These are phyloP conservation scores for Samsoniella hepiali DNA, from an alignment of 2,329 filamentous ascomycete genomes.

Conservation along the genomic window DNA sequence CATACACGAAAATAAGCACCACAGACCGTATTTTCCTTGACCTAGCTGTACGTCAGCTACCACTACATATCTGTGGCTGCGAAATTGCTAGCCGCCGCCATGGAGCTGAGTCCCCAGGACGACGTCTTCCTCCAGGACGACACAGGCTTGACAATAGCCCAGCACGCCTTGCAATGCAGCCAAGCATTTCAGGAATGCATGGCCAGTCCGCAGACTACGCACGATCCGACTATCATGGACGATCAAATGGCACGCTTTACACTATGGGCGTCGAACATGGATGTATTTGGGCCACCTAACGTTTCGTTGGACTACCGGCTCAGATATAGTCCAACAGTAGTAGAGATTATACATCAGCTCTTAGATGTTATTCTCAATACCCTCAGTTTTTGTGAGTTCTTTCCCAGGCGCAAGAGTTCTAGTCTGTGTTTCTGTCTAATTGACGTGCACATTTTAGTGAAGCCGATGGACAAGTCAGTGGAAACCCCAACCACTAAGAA, in stretches of 20 bases:
- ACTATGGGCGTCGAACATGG: background rate
- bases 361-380: background rate
- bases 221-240: background rate
- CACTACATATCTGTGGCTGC: background rate
- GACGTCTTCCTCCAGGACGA: background rate
- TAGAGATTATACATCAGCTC: background rate
- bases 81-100: background rate
- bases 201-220: background rate
- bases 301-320: background rate
- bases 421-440: background rate
- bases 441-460: background rate
- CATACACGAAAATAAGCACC: background rate
- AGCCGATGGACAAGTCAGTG: background rate
- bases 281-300: background rate
- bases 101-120: background rate
- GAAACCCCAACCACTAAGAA: background rate
- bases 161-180: background rate
- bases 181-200: background rate
- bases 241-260: background rate
- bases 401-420: rapidly evolving
- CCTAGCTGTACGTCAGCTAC: no score
- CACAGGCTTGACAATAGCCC: background rate
- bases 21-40: background rate
- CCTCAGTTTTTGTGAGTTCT: background rate
- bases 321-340: background rate